These are phyloP conservation scores for Neonectria faginata DNA, from an alignment of 2,329 filamentous ascomycete genomes.

Conservation along the genomic window DNA sequence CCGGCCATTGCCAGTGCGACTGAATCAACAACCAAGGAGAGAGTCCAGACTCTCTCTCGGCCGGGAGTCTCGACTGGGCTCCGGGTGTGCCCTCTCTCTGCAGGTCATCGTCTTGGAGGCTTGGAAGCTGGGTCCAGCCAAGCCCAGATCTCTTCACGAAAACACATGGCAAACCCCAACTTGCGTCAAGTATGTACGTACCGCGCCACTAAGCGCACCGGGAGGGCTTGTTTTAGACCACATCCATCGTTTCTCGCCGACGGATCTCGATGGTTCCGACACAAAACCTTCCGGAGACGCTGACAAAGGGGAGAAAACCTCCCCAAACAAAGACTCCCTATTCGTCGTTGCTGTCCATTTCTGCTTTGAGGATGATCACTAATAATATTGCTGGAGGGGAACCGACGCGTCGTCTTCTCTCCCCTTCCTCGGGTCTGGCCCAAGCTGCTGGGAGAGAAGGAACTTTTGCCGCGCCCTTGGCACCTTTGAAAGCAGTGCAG, in stretches of 20 bases:
- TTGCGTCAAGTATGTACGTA: background rate
- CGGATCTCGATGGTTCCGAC: constrained; percentile 3
- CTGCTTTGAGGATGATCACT: background rate
- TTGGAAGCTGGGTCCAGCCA: constrained; percentile 12
- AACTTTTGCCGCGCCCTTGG: constrained; percentile 47
- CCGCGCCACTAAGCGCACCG: background rate
- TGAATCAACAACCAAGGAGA: background rate
- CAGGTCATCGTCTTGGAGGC: constrained; percentile 17
- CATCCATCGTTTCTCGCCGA: background rate
- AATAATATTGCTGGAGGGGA: background rate
- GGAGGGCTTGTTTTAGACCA: background rate
- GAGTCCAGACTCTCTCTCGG: constrained; percentile 21
- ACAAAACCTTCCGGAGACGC: background rate
- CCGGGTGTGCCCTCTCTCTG: constrained; percentile 16
- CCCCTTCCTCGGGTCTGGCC: constrained; percentile 16
- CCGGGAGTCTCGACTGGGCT: constrained; percentile 27
- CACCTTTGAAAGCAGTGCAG: constrained; percentile 43
- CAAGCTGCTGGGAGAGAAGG: constrained; percentile 37
- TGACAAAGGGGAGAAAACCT: too few species aligned
- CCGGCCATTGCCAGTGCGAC: background rate
- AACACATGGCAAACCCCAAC: background rate
- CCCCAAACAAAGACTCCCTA: background rate
- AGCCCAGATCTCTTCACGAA: constrained; percentile 1
- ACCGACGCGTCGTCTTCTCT: background rate
- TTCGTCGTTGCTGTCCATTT: background rate